These are phyloP conservation scores for Microdochium trichocladiopsis DNA, from an alignment of 2,329 filamentous ascomycete species.

Conservation along the genomic window DNA sequence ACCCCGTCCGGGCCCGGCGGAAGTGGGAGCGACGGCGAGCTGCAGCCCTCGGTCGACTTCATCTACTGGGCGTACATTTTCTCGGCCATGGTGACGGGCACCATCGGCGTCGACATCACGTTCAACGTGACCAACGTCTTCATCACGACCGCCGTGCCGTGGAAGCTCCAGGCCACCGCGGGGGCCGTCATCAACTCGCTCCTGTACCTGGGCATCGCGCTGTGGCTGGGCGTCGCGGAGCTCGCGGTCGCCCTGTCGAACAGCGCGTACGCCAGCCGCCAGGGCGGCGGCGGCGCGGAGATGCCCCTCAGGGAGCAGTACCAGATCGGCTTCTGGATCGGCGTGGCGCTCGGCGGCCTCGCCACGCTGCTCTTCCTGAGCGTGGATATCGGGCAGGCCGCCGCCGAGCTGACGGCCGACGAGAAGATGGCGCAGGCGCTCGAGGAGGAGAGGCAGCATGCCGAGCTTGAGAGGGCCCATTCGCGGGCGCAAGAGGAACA, in stretches of 20 bases:
- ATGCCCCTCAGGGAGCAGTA: slow-evolving; percentile 16
- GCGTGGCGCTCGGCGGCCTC: slow-evolving; percentile 16
- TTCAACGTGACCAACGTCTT: slow-evolving; percentile 73
- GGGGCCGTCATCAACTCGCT: slow-evolving; percentile 66
- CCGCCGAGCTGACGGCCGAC: slow-evolving; percentile 21
- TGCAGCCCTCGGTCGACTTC: slow-evolving; percentile 22
- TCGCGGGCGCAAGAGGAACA: background rate
- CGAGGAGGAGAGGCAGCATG: background rate
- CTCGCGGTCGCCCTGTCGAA: slow-evolving; percentile 47
- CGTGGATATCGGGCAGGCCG: slow-evolving; percentile 17
- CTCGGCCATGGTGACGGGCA: slow-evolving; percentile 61
- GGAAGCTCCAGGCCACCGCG: slow-evolving; percentile 61
- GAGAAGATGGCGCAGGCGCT: slow-evolving; percentile 14
- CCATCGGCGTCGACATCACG: slow-evolving; percentile 67
- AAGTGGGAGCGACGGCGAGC: background rate
- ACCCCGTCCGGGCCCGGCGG: slow-evolving; percentile 32
- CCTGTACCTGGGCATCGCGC: slow-evolving; percentile 64
- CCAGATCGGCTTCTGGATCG: slow-evolving; percentile 21
- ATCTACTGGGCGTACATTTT: slow-evolving; percentile 71
- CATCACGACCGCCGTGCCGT: slow-evolving; percentile 65
- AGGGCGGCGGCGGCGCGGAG: slow-evolving; percentile 4
- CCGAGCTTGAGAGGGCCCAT: background rate
- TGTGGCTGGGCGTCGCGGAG: slow-evolving; percentile 66
- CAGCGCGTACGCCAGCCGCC: slow-evolving; percentile 4
- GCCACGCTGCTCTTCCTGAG: slow-evolving; percentile 15